Percentiles rank a stretch among this genome's conserved stretches.
These are phyloP conservation scores for Cladophialophora yegresii DNA, from an alignment of 2,329 filamentous ascomycete genomes.

Conservation along the genomic window DNA sequence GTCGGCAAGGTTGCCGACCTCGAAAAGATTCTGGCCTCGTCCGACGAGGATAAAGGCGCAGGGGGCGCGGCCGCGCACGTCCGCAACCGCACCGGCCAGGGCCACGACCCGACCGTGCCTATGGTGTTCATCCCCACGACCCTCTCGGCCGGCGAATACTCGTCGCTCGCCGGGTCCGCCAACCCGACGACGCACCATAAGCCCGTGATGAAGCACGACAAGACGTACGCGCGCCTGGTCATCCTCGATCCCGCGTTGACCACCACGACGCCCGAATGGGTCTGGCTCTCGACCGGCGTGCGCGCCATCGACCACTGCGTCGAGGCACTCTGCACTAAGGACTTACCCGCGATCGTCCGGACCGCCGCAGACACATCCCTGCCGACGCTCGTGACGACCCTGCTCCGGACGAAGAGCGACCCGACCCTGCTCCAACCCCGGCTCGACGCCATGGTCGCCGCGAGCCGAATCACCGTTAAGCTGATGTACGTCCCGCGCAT, in stretches of 20 bases:
- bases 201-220: conserved; percentile 7
- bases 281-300: conserved; percentile 39
- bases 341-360: conserved; percentile 16
- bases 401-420: conserved; percentile 26
- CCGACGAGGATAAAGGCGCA: not conserved
- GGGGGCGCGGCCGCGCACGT: not conserved
- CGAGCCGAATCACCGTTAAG: conserved; percentile 39
- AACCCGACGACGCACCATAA: conserved; percentile 30
- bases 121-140: conserved; percentile 47
- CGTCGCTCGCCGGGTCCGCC: conserved; percentile 46
- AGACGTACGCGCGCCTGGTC: conserved; percentile 17
- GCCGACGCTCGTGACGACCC: conserved; percentile 31
- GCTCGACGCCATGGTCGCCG: conserved; percentile 28
- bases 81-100: not conserved
- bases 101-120: conserved; percentile 2
- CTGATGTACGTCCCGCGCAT: conserved; percentile 37
- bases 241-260: conserved; percentile 36
- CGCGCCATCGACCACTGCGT: conserved; percentile 40
- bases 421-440: conserved; percentile 2
- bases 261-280: conserved; percentile 35
- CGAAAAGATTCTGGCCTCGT: not conserved
- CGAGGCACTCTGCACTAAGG: conserved; percentile 36
- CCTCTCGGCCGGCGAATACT: conserved; percentile 48
- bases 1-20: not conserved
- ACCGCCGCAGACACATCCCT: conserved; percentile 32